Evolutionary conservation across 1,284 basidiomycete genomes (phyloP).

Genomic region (Melampsora larici-populina): DNA sequence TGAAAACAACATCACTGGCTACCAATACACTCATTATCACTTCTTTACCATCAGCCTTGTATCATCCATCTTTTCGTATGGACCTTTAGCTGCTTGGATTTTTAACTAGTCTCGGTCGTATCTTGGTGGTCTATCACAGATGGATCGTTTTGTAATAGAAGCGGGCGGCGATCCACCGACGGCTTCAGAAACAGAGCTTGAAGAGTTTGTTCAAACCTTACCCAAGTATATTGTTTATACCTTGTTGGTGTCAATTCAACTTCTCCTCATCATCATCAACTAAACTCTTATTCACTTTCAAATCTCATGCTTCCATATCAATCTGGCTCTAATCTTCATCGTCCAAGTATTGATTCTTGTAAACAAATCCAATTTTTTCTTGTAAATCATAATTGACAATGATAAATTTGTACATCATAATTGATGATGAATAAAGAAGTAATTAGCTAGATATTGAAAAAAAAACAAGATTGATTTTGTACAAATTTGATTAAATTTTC

Average conservation of each 20-base stretch:
- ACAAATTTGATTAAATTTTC: conserved; percentile 12
- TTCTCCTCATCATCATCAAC: too few species aligned
- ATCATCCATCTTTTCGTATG: conserved; percentile 35
- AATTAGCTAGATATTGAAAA: too few species aligned
- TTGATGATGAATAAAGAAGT: too few species aligned
- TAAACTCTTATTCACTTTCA: too few species aligned
- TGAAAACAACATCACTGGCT: neutral
- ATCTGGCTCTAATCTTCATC: too few species aligned
- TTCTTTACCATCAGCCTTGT: conserved; percentile 14
- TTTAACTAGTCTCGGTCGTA: conserved; percentile 18
- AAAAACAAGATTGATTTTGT: neutral
- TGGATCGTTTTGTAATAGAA: conserved; percentile 32
- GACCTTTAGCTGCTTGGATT: conserved; percentile 11
- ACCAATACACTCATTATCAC: conserved; percentile 41
- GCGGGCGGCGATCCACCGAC: neutral
- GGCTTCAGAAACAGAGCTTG: neutral
- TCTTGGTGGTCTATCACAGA: conserved; percentile 30
- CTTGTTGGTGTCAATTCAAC: neutral
- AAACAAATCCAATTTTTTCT: too few species aligned
- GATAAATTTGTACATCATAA: too few species aligned
- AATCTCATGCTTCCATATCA: too few species aligned
- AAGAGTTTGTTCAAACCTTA: neutral
- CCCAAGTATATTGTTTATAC: neutral
- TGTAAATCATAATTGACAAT: too few species aligned
- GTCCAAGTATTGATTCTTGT: too few species aligned